A percentile compares a stretch with the other conserved stretches of the same genome.
phyloP scores from a whole-genome alignment of 2,329 filamentous ascomycete species.

The Colletotrichum kahawae region DNA sequence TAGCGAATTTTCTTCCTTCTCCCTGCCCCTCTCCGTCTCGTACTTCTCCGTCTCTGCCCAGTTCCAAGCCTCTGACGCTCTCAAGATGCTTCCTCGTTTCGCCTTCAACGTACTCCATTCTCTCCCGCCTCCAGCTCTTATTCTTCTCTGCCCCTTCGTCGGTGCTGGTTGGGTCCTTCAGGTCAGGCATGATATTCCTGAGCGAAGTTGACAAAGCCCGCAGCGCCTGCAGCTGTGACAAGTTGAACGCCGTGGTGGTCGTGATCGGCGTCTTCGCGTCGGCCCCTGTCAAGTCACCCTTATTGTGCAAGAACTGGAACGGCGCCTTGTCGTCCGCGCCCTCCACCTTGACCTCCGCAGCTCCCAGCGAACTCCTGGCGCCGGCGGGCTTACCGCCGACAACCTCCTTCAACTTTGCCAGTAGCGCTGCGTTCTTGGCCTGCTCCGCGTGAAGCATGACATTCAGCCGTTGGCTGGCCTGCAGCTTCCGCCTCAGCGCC shows the following conservation, averaged over 20 bases:
- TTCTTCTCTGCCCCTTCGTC: conserved; percentile 37
- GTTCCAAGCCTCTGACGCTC: conserved; percentile 68
- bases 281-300: conserved; percentile 54
- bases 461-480: conserved; percentile 80
- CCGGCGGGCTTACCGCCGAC: conserved; percentile 35
- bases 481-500: conserved; percentile 73
- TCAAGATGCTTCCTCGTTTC: conserved; percentile 81
- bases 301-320: conserved; percentile 64
- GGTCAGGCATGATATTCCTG: conserved; percentile 68
- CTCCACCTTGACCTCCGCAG: conserved; percentile 27
- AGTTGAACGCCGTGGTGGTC: conserved; percentile 77
- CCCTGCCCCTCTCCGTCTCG: conserved; percentile 70
- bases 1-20: conserved; percentile 52
- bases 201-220: conserved; percentile 68
- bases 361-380: conserved; percentile 22
- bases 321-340: conserved; percentile 29
- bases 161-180: conserved; percentile 39
- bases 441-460: conserved; percentile 72
- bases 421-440: conserved; percentile 73
- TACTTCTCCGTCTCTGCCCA: conserved; percentile 65
- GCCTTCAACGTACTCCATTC: conserved; percentile 82
- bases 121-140: conserved; percentile 69
- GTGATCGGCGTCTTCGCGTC: conserved; percentile 62
- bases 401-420: conserved; percentile 63
- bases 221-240: conserved; percentile 83